phyloP scores from a whole-genome alignment of 2,329 filamentous ascomycete species.

The Coniochaeta sp. region DNA sequence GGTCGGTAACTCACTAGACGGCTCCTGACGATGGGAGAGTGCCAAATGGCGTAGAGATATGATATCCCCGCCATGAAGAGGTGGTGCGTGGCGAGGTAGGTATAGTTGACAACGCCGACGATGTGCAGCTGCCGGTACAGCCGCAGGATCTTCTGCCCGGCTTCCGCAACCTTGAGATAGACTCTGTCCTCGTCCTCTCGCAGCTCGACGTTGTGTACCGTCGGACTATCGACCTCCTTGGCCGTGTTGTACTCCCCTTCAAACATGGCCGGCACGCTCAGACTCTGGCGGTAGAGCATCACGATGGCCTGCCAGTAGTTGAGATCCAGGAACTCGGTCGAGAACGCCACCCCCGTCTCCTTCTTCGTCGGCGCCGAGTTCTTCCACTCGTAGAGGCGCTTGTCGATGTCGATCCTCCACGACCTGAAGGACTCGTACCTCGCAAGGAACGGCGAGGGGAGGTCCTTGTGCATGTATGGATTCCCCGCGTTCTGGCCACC shows the following conservation, averaged over 20 bases:
- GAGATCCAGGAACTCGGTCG: constrained; percentile 80
- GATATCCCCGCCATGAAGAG: constrained; percentile 96
- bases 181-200: constrained; percentile 83
- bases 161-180: constrained; percentile 90
- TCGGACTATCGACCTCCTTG: constrained; percentile 56
- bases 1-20: constrained; percentile 56
- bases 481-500: constrained; percentile 57
- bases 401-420: constrained; percentile 84
- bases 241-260: constrained; percentile 68
- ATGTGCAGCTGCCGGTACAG: constrained; percentile 86
- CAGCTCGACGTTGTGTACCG: constrained; percentile 55
- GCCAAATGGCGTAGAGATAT: constrained; percentile 96
- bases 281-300: constrained; percentile 86
- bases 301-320: constrained; percentile 98
- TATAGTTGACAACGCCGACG: constrained; percentile 87
- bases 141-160: constrained; percentile 84
- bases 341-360: constrained; percentile 83
- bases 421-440: constrained; percentile 78
- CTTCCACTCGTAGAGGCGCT: constrained; percentile 79
- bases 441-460: constrained; percentile 78
- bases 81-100: constrained; percentile 90
- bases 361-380: constrained; percentile 67
- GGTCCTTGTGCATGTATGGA: constrained; percentile 66
- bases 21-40: constrained; percentile 81
- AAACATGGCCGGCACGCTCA: constrained; percentile 78